Base-by-base conservation (phyloP, 1,284 basidiomycete genomes). In the Neonothopanus nambi region DNA sequence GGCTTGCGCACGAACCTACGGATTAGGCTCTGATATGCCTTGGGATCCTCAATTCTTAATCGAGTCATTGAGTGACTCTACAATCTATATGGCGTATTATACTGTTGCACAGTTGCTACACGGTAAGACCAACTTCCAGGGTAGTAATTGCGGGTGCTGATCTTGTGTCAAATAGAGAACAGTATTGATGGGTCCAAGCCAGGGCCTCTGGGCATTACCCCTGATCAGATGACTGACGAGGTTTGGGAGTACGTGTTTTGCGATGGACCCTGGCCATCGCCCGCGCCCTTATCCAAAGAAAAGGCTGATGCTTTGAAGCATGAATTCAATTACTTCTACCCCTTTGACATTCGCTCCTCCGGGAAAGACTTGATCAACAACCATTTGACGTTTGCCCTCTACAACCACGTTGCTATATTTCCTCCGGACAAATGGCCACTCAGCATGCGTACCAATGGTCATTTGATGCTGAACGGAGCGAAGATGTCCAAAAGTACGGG, bases 401-500 rank as follows among this genome's bases (percentile, higher is more conserved):
- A 99, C 78, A 89, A 88, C 66, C 97, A 99, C 72, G 86, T 91
- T 21, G 95, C 97, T 3, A 73, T 99, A 46, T 98, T 99, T 84
- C 84, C 91, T 41, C 93, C 95, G 70, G 82, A 94, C 65, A 93
- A 95, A 71, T 95, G 93, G 93, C 97, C 97, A 1, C 66, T 82
- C 59, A 87, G 91, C 61, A 93, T 99, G 79, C 88, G 97, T 26
- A 89, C 91, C 54, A 99, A 99, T 68, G 97, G 97, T 0, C 97
- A 99, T 68, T 73, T 99, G 74, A 91, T 96, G 91, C 74, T 99
- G 68, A 99, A 99, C 72, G 96, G 96, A 35, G 91, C 95, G 78
- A 99, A 99, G 80, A 99, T 99, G 97, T 89, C 86, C 55, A 98
- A 99, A 83, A 93, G 91, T 70, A 97, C 92, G 42, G 97, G 93